Conservation (phyloP, 2,329 filamentous ascomycete species). For the Mycosphaerella sp. region DNA sequence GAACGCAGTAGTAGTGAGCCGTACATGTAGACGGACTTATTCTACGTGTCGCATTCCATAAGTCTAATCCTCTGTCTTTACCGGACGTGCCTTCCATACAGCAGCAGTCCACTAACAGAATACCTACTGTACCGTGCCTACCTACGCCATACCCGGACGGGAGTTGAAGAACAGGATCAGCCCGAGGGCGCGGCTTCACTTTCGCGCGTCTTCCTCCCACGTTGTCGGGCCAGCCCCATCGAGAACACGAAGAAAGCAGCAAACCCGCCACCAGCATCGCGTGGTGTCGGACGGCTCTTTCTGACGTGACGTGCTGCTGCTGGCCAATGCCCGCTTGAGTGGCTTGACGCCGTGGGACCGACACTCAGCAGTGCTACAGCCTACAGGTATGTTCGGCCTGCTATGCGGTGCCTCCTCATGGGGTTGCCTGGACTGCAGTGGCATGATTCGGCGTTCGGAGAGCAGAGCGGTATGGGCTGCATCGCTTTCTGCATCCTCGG, state of each 20-base stretch:
- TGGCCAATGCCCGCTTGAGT: slow-evolving; percentile 9
- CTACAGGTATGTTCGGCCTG: slow-evolving; percentile 11
- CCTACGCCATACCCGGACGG: background rate
- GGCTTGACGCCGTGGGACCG: slow-evolving; percentile 11
- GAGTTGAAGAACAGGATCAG: background rate
- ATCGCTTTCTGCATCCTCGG: background rate
- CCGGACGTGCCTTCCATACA: no score
- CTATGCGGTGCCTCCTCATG: slow-evolving; percentile 5
- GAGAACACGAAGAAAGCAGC: background rate
- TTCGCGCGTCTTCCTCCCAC: background rate
- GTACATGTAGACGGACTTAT: background rate
- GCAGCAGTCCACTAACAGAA: background rate
- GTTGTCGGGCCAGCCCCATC: background rate
- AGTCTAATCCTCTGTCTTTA: no score
- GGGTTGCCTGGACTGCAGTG: slow-evolving; percentile 1
- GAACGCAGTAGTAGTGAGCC: background rate
- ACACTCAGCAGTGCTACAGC: slow-evolving; percentile 12
- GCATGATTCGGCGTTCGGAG: slow-evolving; percentile 2
- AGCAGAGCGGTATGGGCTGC: slow-evolving; percentile 9
- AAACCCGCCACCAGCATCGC: background rate
- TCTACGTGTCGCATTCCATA: background rate
- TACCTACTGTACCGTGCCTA: background rate
- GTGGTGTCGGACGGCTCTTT: background rate
- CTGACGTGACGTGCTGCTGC: slow-evolving; percentile 1
- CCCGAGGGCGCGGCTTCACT: background rate